Conservation (phyloP, 2,329 filamentous ascomycete genomes). For the Zasmidium angulare region DNA sequence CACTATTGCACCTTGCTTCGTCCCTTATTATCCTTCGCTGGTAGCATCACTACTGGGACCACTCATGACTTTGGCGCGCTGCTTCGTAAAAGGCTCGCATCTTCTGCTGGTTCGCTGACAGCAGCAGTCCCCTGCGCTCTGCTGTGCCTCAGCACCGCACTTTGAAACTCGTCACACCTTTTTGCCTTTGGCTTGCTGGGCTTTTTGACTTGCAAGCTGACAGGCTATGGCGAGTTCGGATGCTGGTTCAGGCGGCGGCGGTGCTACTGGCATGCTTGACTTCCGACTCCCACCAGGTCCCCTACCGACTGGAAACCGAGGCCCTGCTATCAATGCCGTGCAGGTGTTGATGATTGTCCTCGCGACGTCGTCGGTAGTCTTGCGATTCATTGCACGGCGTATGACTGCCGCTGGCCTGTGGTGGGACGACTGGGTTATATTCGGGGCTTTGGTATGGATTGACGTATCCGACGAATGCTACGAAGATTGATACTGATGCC, state of each 20-base stretch:
- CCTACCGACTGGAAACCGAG: conserved; percentile 7
- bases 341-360: conserved; percentile 17
- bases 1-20: neutral
- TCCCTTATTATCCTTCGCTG: neutral
- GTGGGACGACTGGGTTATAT: conserved; percentile 19
- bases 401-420: conserved; percentile 8
- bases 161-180: neutral
- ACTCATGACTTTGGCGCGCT: neutral
- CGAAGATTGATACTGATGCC: no score
- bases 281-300: neutral
- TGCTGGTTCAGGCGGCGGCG: neutral
- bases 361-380: conserved; percentile 2
- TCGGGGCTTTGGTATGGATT: conserved; percentile 10
- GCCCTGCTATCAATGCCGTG: conserved; percentile 9
- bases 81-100: neutral
- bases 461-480: no score
- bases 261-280: neutral
- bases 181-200: neutral
- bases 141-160: neutral
- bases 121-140: neutral
- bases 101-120: neutral
- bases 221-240: neutral
- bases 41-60: no score
- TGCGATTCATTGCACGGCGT: conserved; percentile 12
- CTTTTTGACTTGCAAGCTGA: neutral